phyloP scores from a whole-genome alignment of 108 stramenopile genomes.

The Licmophora abbreviata region DNA sequence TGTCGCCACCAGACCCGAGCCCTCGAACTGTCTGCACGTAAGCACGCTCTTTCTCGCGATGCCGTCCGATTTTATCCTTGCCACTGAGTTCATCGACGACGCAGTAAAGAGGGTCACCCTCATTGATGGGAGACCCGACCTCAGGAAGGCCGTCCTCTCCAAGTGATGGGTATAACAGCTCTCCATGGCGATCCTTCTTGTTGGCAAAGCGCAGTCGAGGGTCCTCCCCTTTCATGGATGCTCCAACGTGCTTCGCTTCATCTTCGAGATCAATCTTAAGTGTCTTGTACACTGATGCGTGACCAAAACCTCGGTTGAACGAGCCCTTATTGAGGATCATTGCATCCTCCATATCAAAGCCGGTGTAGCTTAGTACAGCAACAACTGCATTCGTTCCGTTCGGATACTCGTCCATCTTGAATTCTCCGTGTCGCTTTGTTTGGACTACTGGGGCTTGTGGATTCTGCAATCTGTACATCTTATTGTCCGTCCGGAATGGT shows the following conservation, averaged over 20 bases:
- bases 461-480: conserved; percentile 89
- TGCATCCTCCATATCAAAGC: conserved; percentile 99
- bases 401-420: conserved; percentile 97
- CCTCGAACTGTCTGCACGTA: conserved; percentile 83
- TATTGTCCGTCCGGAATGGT: conserved; percentile 92
- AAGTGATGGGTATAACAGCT: conserved; percentile 53
- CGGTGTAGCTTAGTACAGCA: conserved; percentile 98
- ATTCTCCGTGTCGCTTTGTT: conserved; percentile 83
- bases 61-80: conserved; percentile 56
- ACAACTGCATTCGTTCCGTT: conserved; percentile 98
- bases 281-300: conserved; percentile 94
- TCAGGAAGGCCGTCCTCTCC: conserved; percentile 91
- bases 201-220: conserved; percentile 30
- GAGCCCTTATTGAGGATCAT: conserved; percentile 97
- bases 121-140: conserved; percentile 76
- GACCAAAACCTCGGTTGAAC: conserved; percentile 91
- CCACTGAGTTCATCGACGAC: conserved; percentile 75
- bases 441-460: conserved; percentile 97
- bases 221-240: conserved; percentile 41
- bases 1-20: conserved; percentile 41
- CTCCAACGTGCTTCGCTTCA: conserved; percentile 49
- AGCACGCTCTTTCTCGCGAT: conserved; percentile 89
- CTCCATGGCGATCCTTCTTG: conserved; percentile 45
- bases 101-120: conserved; percentile 90
- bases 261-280: conserved; percentile 81